Percentiles rank a stretch among this genome's conserved stretches.
These are phyloP conservation scores for Dothistroma pini DNA, from an alignment of 2,329 filamentous ascomycete genomes.

Conservation along the genomic window DNA sequence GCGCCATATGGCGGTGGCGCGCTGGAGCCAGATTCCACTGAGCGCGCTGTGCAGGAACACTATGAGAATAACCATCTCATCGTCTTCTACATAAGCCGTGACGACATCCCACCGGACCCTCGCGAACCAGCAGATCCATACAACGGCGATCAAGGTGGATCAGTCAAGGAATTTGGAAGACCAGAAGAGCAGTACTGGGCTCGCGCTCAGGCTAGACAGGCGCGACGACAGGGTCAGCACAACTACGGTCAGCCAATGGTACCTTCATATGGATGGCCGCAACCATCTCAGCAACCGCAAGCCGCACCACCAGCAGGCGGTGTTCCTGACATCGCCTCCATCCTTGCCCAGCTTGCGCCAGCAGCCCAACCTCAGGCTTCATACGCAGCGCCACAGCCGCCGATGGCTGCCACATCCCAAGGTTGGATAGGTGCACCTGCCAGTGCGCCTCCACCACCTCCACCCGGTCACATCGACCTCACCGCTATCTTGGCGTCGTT, in stretches of 20 bases:
- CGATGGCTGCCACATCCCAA: slow-evolving; percentile 3
- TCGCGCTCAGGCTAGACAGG: slow-evolving; percentile 16
- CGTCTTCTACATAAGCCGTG: slow-evolving; percentile 44
- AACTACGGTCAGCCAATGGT: slow-evolving; percentile 11
- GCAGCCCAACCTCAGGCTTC: slow-evolving; percentile 1
- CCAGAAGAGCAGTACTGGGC: slow-evolving; percentile 30
- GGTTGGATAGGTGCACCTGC: slow-evolving; percentile 14
- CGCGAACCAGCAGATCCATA: slow-evolving; percentile 43
- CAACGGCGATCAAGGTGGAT: slow-evolving; percentile 27
- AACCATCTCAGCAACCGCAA: slow-evolving; percentile 5
- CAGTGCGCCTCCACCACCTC: slow-evolving; percentile 11
- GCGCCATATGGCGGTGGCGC: slow-evolving; percentile 45
- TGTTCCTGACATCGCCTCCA: slow-evolving; percentile 22
- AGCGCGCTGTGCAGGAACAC: slow-evolving; percentile 42
- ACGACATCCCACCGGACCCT: slow-evolving; percentile 47
- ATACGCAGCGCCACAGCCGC: slow-evolving; percentile 19
- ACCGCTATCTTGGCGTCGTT: slow-evolving; percentile 31
- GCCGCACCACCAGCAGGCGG: slow-evolving; percentile 12
- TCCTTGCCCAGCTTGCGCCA: slow-evolving; percentile 22
- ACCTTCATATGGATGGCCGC: slow-evolving; percentile 6
- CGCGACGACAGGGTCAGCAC: slow-evolving; percentile 14
- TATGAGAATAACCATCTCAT: slow-evolving; percentile 47
- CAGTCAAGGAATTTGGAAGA: slow-evolving; percentile 38
- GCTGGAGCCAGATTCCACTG: slow-evolving; percentile 38
- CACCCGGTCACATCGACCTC: slow-evolving; percentile 24